Percentiles rank a stretch among this genome's conserved stretches.
phyloP scores from a whole-genome alignment of 306 rosid species.

The Quercus cerris region DNA sequence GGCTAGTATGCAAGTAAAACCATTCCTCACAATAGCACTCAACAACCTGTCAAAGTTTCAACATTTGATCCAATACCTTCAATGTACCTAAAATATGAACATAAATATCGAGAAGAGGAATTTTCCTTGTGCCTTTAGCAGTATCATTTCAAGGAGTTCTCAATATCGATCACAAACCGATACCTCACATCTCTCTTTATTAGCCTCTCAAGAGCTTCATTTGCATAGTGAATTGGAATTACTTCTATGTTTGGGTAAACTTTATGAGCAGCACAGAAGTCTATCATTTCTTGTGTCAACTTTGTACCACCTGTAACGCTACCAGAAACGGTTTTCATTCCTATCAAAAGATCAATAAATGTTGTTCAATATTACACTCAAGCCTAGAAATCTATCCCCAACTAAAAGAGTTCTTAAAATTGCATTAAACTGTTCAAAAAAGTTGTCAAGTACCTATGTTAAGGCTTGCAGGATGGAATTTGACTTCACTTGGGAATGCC shows the following conservation, averaged over 20 bases:
- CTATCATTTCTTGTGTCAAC: conserved; percentile 64
- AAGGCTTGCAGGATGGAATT: conserved; percentile 64
- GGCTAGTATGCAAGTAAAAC: no score
- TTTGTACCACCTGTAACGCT: conserved; percentile 61
- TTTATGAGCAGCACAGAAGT: conserved; percentile 61
- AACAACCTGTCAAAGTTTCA: no score
- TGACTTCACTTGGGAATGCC: conserved; percentile 74
- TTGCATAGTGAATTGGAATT: conserved; percentile 65
- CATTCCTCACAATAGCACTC: no score
- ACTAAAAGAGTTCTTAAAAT: neutral
- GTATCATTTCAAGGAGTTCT: conserved; percentile 50
- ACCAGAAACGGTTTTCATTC: conserved; percentile 57
- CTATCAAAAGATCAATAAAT: conserved; percentile 33
- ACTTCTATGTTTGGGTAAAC: conserved; percentile 70
- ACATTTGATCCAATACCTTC: no score
- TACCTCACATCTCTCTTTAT: conserved; percentile 60
- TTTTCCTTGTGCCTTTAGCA: neutral
- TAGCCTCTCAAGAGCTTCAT: conserved; percentile 79
- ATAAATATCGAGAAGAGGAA: neutral
- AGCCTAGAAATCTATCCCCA: neutral
- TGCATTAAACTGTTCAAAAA: neutral
- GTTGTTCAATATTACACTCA: neutral
- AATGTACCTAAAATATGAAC: no score
- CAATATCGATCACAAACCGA: conserved; percentile 79
- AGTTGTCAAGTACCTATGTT: conserved; percentile 40